Base-by-base conservation (phyloP, 2,329 filamentous ascomycete species). In the Fusarium ambrosium region DNA sequence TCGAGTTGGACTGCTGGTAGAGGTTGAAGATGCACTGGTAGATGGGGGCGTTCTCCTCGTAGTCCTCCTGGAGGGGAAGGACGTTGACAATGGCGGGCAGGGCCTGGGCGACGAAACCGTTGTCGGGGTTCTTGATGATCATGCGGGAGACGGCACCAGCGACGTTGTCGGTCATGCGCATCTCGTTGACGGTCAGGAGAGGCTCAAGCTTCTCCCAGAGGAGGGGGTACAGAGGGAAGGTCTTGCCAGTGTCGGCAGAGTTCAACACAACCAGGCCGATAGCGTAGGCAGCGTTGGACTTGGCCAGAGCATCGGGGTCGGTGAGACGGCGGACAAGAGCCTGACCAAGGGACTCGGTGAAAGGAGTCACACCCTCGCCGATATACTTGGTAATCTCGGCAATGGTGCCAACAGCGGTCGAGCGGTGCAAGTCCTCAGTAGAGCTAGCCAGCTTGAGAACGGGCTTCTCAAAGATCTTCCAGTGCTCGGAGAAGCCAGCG, bases 391-490 rank as follows among this genome's bases (percentile, higher is more conserved):
- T 92, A 82, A 94, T 94, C 87, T 98, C 96, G 29, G 96, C 96
- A 73, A 98, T 93, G 64, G 96, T 94, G 77, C 97, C 97, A 22
- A 98, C 93, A 58, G 95, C 94, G 22, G 95, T 95, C 37, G 93
- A 95, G 63, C 97, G 93, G 87, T 98, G 96, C 41, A 95, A 92
- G 59, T 93, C 88, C 84, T 98, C 95, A 75, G 93, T 92, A 72
- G 95, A 96, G 82, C 93, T 94, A 62, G 95, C 93, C 79, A 95
- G 97, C 86, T 94, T 96, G 81, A 98, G 87, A 77, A 98, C 89
- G 41, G 93, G 94, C 88, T 97, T 96, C 87, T 98, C 94, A 77
- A 98, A 98, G 79, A 97, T 92, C 88, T 97, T 97, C 95, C 95
- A 98, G 72, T 98, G 88, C 86, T 98, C 93, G 66, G 89, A 89